Conservation (phyloP, 148 eudicot genomes). For the Heliamphora exappendiculata region DNA sequence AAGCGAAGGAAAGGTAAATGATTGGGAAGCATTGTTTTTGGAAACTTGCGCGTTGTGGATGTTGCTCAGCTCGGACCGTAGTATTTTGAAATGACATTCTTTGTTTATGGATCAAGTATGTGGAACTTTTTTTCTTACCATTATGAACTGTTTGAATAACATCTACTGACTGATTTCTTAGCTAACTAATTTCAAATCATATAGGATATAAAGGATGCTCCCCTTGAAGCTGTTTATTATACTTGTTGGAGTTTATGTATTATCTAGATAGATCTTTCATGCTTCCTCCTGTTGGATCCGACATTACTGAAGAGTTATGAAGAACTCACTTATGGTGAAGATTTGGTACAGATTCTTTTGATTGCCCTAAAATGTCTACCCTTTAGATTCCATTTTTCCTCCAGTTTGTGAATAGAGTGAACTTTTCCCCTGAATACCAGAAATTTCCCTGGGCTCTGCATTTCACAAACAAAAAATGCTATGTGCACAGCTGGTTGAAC, state of each 20-base stretch:
- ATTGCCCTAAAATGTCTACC: neutral
- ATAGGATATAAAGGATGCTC: neutral
- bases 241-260: neutral
- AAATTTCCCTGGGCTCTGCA: no score
- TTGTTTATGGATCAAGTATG: no score
- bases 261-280: no score
- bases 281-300: neutral
- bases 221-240: neutral
- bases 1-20: constrained; percentile 60
- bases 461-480: no score
- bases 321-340: neutral
- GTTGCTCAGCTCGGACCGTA: neutral
- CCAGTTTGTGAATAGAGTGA: neutral
- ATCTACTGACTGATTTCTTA: no score
- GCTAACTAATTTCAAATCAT: neutral
- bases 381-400: neutral
- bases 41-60: neutral
- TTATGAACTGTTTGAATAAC: neutral
- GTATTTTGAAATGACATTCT: neutral
- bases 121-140: no score
- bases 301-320: neutral
- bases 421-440: no score
- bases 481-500: no score
- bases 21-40: neutral
- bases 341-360: neutral